A percentile compares a stretch with the other conserved stretches of the same genome.
These are phyloP conservation scores for Flaveria robusta DNA, from an alignment of 129 eudicot species.

Conservation along the genomic window DNA sequence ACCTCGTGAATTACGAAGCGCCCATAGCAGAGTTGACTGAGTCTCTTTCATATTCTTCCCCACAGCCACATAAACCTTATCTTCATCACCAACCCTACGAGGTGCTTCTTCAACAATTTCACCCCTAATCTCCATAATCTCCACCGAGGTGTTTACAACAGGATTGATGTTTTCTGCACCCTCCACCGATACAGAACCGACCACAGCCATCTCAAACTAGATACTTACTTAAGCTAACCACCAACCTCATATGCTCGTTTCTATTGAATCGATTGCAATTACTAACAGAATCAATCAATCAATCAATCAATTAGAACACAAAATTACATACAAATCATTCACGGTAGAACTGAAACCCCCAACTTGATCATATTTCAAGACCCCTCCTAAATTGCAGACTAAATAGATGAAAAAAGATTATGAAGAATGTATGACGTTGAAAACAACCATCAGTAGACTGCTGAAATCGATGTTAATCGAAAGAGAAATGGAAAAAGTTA, in stretches of 20 bases:
- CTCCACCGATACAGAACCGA: neutral
- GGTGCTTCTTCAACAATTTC: constrained; percentile 47
- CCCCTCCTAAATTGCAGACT: constrained; percentile 11
- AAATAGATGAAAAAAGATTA: neutral
- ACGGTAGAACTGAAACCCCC: constrained; percentile 10
- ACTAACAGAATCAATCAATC: constrained; percentile 5
- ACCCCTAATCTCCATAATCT: constrained; percentile 35
- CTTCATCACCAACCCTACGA: constrained; percentile 31
- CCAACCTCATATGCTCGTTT: neutral
- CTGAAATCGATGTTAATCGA: constrained; percentile 31
- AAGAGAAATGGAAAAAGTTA: constrained; percentile 5
- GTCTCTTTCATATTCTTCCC: constrained; percentile 67
- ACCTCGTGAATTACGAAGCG: constrained; percentile 58
- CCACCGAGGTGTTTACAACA: constrained; percentile 35
- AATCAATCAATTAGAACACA: neutral
- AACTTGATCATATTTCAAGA: neutral
- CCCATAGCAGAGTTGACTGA: constrained; percentile 58
- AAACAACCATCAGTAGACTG: neutral
- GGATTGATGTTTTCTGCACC: constrained; percentile 34
- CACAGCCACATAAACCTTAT: constrained; percentile 60
- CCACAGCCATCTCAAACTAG: constrained; percentile 33
- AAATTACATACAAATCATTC: neutral
- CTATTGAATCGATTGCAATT: neutral
- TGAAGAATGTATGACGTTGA: constrained; percentile 5
- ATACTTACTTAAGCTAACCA: constrained; percentile 1